Percentiles rank a stretch among this genome's conserved stretches.
Conservation (phyloP, 2,329 filamentous ascomycete genomes). For the Trichophaea hybrida region DNA sequence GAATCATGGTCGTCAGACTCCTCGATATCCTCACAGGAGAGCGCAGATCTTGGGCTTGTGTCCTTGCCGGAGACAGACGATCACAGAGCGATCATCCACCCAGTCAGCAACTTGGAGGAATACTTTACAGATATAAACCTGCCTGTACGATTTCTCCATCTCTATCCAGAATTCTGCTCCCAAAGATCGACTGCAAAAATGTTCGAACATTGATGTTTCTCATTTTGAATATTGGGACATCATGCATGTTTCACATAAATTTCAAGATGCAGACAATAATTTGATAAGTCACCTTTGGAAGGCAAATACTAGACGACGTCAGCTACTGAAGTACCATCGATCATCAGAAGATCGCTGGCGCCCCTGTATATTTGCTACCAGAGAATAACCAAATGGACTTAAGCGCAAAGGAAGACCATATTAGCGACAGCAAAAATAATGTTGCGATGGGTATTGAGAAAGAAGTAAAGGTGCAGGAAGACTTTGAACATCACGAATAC, state of each 20-base stretch:
- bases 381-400: background rate
- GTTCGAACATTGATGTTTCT: background rate
- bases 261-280: background rate
- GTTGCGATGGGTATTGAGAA: background rate
- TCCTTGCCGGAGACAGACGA: background rate
- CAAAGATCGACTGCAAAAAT: background rate
- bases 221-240: background rate
- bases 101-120: background rate
- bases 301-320: conserved; percentile 28
- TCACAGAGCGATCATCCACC: background rate
- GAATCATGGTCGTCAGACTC: background rate
- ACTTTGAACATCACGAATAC: background rate
- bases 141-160: background rate
- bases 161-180: background rate
- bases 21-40: background rate
- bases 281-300: conserved; percentile 27
- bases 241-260: background rate
- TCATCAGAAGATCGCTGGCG: conserved; percentile 25
- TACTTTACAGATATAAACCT: background rate
- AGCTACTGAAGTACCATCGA: conserved; percentile 30
- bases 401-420: background rate
- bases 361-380: background rate
- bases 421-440: background rate
- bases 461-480: conserved; percentile 7
- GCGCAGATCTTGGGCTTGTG: background rate